Evolutionary conservation across 176 grass and related monocot species (phyloP), one percentile per base, ranked within the genome.

Genomic region (Triticum turgidum): DNA sequence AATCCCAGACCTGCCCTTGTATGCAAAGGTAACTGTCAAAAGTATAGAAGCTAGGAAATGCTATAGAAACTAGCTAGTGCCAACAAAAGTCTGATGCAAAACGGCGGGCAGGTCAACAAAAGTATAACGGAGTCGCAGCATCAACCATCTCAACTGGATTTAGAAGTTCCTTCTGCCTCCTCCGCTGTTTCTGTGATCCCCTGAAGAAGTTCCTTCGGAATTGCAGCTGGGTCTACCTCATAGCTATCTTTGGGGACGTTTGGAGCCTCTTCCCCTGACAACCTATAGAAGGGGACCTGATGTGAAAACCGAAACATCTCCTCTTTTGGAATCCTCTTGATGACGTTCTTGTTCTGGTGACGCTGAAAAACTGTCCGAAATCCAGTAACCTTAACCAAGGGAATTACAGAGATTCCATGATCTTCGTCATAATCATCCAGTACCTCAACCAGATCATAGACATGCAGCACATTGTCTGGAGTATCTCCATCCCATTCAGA

Each of bases 261-360:
- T 45, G 78, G 67, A 86, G 88, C 85, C 80, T 93, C 91, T 88
- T 90, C 86, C 12, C 85, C 91, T 56, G 85, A 75, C 85, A 93
- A 80, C 79, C 38, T 90, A 72, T 93, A 93, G 18, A 85, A 88
- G n/a, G 91, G 91, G 9, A 93, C 91, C 76, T 90, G 86, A 73
- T 93, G 91, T 64, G 91, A 93, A 86, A 93, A 93, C 27, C 82
- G 78, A 64, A 93, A 93, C 91, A 93, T 93, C 78, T 93, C 88
- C 52, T 90, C 88, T 83, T 86, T 93, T 51, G 81, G 86, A 56
- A 93, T 88, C 84, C 59, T 86, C 74, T 88, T 86, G 49, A 73
- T 30, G 15, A 45, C n/a, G 4, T 79, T 74, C 9, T 6, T n/a
- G 29, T 90, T 71, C 78, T 66, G 81, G 85, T 86, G 85, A n/a